Evolutionary conservation across 768 basidiomycete genomes (phyloP), one percentile per base, ranked within the genome.

Genomic region (Boletus eberwhitei): DNA sequence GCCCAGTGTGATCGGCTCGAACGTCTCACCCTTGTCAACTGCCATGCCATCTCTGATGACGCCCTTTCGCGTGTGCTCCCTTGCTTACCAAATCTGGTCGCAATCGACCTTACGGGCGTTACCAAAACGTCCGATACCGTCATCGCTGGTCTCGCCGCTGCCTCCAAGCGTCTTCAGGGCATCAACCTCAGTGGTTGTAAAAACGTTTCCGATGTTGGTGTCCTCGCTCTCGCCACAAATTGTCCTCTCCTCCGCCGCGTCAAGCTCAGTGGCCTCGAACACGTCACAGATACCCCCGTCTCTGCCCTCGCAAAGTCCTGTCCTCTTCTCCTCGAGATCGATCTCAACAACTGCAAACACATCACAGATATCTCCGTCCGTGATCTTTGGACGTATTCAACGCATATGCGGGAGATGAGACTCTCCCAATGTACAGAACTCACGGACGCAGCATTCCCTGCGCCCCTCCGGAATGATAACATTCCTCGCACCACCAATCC

Each of bases 311-410:
- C 89, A 34, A 80, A 80, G 57, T 79, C 78, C 5, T 96, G 93
- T 66, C 88, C 91, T 1, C 79, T 93, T 48, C 81, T 99, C 24
- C 82, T 99, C 53, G 97, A 99, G 71, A 85, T 98, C 61, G 97
- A 99, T 73, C 85, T 99, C 64, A 87, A 91, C 64, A 80, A 85
- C 58, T 94, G 94, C 74, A 79, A 81, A 55, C 77, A 76, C 51
- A 80, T 98, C 65, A 88, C 92, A 17, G 87, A 97, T 65, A 67
- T 77, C 14, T 79, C 90, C 31, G 76, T 94, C 53, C 86, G 92
- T 50, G 86, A 92, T 59, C 80, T 98, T 32, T 95, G 95, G 90
- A 75, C 80, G 12, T 73, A 89, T 63, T 87, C 87, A 2, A 74
- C 75, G 26, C 83, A 93, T 64, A 88, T 99, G 79, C 88, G 96